Evolutionary conservation across 495 filamentous ascomycete genomes (phyloP).

Genomic region (Penicillium soppii): DNA sequence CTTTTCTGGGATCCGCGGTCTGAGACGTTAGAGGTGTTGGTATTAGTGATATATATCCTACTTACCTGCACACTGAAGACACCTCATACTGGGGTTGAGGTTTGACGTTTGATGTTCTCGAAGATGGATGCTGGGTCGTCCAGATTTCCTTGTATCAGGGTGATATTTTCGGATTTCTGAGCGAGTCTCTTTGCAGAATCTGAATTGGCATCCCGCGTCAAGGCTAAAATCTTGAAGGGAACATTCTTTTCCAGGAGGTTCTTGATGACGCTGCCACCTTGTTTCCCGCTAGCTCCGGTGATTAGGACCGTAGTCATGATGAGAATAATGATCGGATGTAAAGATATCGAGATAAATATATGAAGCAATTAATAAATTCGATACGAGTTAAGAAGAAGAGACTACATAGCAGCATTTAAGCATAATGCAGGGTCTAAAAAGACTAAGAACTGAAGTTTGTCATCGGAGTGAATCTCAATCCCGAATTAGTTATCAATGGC

Average conservation of each 20-base stretch:
- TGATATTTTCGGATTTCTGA: constrained; percentile 40
- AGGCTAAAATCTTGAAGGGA: constrained; percentile 63
- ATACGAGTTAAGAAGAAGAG: not conserved
- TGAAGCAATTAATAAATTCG: not conserved
- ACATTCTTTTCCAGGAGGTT: constrained; percentile 48
- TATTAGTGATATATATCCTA: not conserved
- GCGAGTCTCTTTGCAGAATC: constrained; percentile 51
- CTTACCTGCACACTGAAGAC: constrained; percentile 49
- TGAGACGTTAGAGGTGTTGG: not conserved
- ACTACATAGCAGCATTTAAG: not conserved
- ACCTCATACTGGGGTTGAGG: constrained; percentile 49
- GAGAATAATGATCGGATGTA: not conserved
- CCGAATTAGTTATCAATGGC: not conserved
- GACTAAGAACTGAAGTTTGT: no score
- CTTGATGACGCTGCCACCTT: constrained; percentile 62
- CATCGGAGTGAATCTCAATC: not conserved
- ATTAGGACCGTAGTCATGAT: constrained; percentile 51
- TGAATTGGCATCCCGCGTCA: constrained; percentile 62
- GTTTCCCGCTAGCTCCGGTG: constrained; percentile 66
- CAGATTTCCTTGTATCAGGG: constrained; percentile 58
- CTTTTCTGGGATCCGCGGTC: constrained; percentile 44
- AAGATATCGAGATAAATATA: no score
- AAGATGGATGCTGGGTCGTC: constrained; percentile 54
- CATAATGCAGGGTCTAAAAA: no score
- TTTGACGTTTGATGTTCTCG: constrained; percentile 37